Percentiles rank a stretch among this genome's conserved stretches.
These are phyloP conservation scores for Penicillium maclennaniae DNA, from an alignment of 495 filamentous ascomycete genomes.

Conservation along the genomic window DNA sequence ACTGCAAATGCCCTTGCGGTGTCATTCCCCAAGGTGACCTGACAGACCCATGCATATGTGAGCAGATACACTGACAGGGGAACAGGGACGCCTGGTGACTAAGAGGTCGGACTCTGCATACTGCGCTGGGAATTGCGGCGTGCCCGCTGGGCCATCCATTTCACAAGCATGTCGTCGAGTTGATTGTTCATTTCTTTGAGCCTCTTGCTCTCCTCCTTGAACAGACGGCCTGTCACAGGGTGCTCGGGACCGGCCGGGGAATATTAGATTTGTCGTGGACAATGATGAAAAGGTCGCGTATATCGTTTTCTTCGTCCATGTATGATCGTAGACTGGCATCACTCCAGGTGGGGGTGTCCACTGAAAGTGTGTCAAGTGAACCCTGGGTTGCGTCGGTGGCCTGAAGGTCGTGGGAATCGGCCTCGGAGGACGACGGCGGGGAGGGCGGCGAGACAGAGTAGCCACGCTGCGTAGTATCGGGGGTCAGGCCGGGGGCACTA, in stretches of 20 bases:
- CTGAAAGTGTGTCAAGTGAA: slow-evolving; percentile 41
- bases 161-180: slow-evolving; percentile 80
- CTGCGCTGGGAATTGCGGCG: slow-evolving; percentile 14
- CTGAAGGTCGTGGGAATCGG: slow-evolving; percentile 41
- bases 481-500: slow-evolving; percentile 54
- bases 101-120: slow-evolving; percentile 18
- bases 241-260: slow-evolving; percentile 74
- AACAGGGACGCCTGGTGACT: slow-evolving; percentile 7
- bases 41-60: slow-evolving; percentile 13
- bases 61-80: slow-evolving; percentile 8
- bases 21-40: slow-evolving; percentile 1
- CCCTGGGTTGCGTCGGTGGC: slow-evolving; percentile 29
- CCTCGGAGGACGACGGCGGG: slow-evolving; percentile 63
- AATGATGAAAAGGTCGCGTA: slow-evolving; percentile 84
- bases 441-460: slow-evolving; percentile 57
- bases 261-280: slow-evolving; percentile 87
- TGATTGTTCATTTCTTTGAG: slow-evolving; percentile 78
- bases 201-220: slow-evolving; percentile 77
- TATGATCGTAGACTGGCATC: slow-evolving; percentile 81
- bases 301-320: slow-evolving; percentile 87
- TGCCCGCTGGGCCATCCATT: slow-evolving; percentile 67
- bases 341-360: slow-evolving; percentile 63
- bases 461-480: slow-evolving; percentile 61
- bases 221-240: slow-evolving; percentile 75
- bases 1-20: slow-evolving; percentile 9